Conservation (phyloP, 106 monocot species). For the Acorus calamus region DNA sequence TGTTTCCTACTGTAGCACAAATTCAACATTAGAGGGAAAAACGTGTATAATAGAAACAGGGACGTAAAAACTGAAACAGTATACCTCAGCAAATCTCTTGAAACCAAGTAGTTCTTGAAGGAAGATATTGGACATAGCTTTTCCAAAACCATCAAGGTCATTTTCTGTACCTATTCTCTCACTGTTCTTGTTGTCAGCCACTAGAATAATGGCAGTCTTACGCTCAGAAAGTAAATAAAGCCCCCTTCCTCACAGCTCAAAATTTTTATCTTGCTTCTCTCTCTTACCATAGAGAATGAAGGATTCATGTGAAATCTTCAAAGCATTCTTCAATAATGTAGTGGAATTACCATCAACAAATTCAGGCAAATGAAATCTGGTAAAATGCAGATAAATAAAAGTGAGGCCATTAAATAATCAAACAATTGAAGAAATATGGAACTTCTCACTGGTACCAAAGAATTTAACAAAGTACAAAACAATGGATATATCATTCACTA, state of each 20-base stretch:
- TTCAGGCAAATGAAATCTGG: conserved; percentile 26
- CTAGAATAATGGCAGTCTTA: conserved; percentile 45
- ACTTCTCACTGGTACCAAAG: too few relatives aligned
- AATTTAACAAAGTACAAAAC: too few relatives aligned
- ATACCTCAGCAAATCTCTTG: conserved; percentile 30
- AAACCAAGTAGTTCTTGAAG: conserved; percentile 21
- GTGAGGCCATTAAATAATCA: not conserved
- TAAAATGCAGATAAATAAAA: conserved; percentile 6
- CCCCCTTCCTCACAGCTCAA: conserved; percentile 28
- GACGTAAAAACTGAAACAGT: not conserved
- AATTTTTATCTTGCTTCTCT: conserved; percentile 10
- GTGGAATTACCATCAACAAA: conserved; percentile 18
- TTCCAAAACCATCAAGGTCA: conserved; percentile 5
- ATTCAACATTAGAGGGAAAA: too few relatives aligned
- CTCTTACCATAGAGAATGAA: conserved; percentile 14
- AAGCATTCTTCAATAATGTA: conserved; percentile 17
- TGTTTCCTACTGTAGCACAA: too few relatives aligned
- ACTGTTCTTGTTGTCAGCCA: conserved; percentile 14
- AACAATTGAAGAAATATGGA: not conserved
- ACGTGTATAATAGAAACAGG: too few relatives aligned
- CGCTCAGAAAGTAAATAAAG: conserved; percentile 18
- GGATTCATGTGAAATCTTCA: conserved; percentile 20
- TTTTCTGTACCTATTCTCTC: not conserved
- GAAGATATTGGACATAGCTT: conserved; percentile 8
- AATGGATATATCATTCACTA: too few relatives aligned